Base-by-base conservation (phyloP, 1,139 yeast genomes). In the Meyerozyma guilliermondii region DNA sequence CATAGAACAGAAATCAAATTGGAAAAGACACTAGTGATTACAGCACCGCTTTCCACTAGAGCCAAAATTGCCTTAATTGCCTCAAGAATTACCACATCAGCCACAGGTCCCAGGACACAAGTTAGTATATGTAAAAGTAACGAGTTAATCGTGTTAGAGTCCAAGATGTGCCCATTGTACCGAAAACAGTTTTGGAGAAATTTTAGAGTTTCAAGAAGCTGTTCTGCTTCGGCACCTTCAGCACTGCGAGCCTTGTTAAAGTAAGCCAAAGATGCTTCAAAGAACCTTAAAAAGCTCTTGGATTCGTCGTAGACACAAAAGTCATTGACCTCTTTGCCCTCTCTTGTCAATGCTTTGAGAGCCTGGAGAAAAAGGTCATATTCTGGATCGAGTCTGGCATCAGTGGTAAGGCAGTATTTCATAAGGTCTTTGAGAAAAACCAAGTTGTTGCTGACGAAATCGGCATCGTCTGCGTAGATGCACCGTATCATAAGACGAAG, bases 261-360 rank as follows among this genome's bases (percentile, higher is more conserved):
- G 24, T 10, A 11, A 10, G n/a, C 14, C 20, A 33, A 33, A 3
- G 36, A 4, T 7, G 36, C 4, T 20, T 33, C 24, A 33, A 33
- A 20, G 14, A 16, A 24, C 16, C 24, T n/a, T 4, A 22, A 6
- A 14, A 26, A 36, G 23, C 20, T 77, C 37, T 55, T 55, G 7
- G 63, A 62, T 20, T 60, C 63, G 41, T 74, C 73, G 33, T 75
- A 73, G 14, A 79, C 68, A 42, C 78, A 72, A 41, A 81, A 69
- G 39, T 81, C 87, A 43, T 75, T 76, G 38, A 83, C 63, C 42
- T 81, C 81, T 37, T 74, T 65, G 0, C 94, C 95, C 46, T 78
- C 69, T 33, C 73, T 70, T 0, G 95, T 80, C 39, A 87, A 65
- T 0, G 61, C 56, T 30, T 61, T 60, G 35, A 87, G 57, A 4